A percentile compares a stretch with the other conserved stretches of the same genome.
Evolutionary conservation across 2,329 filamentous ascomycete species (phyloP).

Genomic region (Sclerotinia trifoliorum): DNA sequence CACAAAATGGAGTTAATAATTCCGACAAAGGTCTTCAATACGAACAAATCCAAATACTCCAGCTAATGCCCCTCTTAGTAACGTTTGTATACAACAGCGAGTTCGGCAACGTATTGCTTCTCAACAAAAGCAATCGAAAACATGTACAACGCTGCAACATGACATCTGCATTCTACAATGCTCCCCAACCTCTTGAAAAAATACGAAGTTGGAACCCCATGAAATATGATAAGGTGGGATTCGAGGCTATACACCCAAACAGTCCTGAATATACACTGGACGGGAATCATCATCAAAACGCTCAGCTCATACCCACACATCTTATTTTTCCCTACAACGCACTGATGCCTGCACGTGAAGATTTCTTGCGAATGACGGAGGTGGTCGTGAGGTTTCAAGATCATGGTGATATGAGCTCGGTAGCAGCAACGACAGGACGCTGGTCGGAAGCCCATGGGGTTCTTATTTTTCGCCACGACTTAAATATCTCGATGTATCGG

Average conservation of each 20-base stretch:
- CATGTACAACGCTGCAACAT: rapidly evolving
- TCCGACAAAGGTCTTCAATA: not conserved
- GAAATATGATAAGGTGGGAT: not conserved
- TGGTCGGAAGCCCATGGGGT: not conserved
- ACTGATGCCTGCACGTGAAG: not conserved
- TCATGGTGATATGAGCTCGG: rapidly evolving
- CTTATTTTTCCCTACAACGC: not conserved
- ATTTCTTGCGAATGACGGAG: not conserved
- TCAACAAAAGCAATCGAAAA: not conserved
- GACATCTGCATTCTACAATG: not conserved
- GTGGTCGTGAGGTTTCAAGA: not conserved
- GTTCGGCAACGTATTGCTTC: not conserved
- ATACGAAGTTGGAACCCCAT: not conserved
- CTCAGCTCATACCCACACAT: not conserved
- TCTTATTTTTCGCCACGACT: not conserved
- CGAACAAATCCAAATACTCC: not conserved
- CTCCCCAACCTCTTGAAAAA: not conserved
- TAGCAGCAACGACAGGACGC: not conserved
- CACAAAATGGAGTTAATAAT: not conserved
- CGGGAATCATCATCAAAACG: not conserved
- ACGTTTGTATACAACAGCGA: not conserved
- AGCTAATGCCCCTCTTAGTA: not conserved
- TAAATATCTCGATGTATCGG: not conserved
- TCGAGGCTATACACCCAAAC: not conserved
- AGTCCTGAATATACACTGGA: not conserved